These are phyloP conservation scores for Abrus pulchellus DNA, from an alignment of 306 rosid genomes.

Conservation along the genomic window DNA sequence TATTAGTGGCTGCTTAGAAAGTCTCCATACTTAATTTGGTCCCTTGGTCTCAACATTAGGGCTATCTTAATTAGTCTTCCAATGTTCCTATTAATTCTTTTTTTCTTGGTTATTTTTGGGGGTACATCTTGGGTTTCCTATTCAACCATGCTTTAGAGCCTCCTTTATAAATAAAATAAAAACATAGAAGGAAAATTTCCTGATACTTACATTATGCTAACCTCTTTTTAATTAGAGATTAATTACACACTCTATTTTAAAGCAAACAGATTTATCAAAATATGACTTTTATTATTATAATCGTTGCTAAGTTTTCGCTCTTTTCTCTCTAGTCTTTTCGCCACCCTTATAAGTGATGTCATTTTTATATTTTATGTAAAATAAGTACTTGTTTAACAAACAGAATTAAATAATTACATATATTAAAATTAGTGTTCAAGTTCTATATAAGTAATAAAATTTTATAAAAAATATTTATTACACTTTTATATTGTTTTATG, in stretches of 20 bases:
- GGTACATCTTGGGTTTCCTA: too few relatives aligned
- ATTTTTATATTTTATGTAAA: conserved; percentile 6
- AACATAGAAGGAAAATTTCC: neutral
- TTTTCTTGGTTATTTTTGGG: too few relatives aligned
- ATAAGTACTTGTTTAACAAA: neutral
- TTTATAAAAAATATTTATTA: too few relatives aligned
- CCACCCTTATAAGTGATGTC: neutral
- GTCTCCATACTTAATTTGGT: neutral
- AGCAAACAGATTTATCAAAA: neutral
- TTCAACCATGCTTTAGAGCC: neutral
- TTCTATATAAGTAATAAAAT: too few relatives aligned
- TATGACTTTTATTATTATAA: neutral
- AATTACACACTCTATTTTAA: neutral
- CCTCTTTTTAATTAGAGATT: neutral
- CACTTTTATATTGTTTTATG: too few relatives aligned
- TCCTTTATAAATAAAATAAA: neutral
- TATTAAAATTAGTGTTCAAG: too few relatives aligned
- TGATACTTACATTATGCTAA: neutral
- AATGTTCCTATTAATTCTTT: too few relatives aligned
- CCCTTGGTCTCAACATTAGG: neutral
- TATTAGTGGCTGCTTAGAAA: neutral
- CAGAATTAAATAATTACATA: neutral
- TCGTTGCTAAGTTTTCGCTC: neutral
- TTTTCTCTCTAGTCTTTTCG: neutral
- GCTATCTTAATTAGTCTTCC: neutral